These are phyloP conservation scores for Tolypocladium ophioglossoides DNA, from an alignment of 2,329 filamentous ascomycete species.

Conservation along the genomic window DNA sequence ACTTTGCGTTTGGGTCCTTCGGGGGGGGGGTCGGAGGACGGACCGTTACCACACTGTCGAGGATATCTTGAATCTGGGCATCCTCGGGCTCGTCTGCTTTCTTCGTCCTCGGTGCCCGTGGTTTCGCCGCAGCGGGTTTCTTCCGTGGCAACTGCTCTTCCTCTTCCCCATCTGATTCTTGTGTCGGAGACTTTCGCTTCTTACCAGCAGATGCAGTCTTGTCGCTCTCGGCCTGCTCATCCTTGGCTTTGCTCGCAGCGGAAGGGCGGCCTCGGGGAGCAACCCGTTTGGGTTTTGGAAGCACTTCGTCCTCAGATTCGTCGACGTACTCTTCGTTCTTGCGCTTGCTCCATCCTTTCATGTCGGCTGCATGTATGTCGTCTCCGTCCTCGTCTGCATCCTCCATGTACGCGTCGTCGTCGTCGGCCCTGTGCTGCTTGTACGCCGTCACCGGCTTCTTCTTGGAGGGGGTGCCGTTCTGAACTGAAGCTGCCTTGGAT, in stretches of 20 bases:
- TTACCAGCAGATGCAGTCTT: constrained; percentile 25
- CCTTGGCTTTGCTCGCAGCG: constrained; percentile 8
- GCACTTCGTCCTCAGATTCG: constrained; percentile 61
- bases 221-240: constrained; percentile 16
- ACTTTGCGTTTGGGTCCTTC: constrained; percentile 60
- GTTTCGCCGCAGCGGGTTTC: constrained; percentile 46
- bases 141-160: constrained; percentile 48
- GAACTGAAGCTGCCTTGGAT: constrained; percentile 15
- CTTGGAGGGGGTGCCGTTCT: constrained; percentile 23
- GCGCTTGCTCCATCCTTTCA: constrained; percentile 52
- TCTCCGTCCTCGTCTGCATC: constrained; percentile 60
- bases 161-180: constrained; percentile 44
- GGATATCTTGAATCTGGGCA: constrained; percentile 65
- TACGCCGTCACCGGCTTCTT: constrained; percentile 31
- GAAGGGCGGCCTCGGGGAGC: constrained; percentile 29
- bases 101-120: constrained; percentile 49
- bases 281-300: constrained; percentile 49
- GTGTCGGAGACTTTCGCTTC: constrained; percentile 48
- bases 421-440: constrained; percentile 29
- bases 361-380: constrained; percentile 75
- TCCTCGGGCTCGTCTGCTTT: constrained; percentile 58
- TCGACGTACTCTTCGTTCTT: constrained; percentile 68
- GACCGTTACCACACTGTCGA: constrained; percentile 78
- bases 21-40: constrained; percentile 75
- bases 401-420: constrained; percentile 50